Evolutionary conservation across 768 basidiomycete species (phyloP), one percentile per base, ranked within the genome.

Genomic region (Dacryopinax spathularia): DNA sequence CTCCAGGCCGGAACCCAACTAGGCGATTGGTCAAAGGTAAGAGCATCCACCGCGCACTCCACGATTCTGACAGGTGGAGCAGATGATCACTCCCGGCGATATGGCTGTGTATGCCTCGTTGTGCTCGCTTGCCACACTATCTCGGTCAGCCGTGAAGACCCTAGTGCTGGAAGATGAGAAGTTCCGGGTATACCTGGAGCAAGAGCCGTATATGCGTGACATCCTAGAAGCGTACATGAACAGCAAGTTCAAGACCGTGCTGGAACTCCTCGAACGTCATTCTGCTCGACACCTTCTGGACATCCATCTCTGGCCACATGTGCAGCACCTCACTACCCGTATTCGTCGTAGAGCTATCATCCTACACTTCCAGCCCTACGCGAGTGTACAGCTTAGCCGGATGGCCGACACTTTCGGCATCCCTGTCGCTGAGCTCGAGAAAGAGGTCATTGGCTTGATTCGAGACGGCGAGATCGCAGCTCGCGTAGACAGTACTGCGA

Each of bases 361-460:
- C n/a, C 81, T 91, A 59, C 97, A 94, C 75, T 92, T 96, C 78
- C 82, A 85, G 68, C 94, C 94, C 0, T 98, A 93, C 73, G 80
- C 87, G 29, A 84, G 88, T 9, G 90, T 96, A 71, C 80, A 84
- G 41, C 80, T 97, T 31, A 84, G 86, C 41, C 81, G 87, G 34
- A 94, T 96, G 90, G 85, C 87, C 35, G 72, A 75, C 1, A 91
- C 92, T 10, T 95, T 97, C 69, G 93, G 92, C 1, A 87, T 88
- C 84, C 78, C 79, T 0, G 75, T 88, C 6, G 82, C 83, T 2
- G 82, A 86, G 65, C 83, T 90, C 33, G 85, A 90, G 72, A 74
- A 75, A 35, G 82, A 87, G 64, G 84, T 96, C 22, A 87, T 93
- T 16, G 73, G 75, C 22, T 80, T 97, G 34, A 91, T 97, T 63